phyloP scores from a whole-genome alignment of 1,284 basidiomycete species.

The Wallemia mellicola region DNA sequence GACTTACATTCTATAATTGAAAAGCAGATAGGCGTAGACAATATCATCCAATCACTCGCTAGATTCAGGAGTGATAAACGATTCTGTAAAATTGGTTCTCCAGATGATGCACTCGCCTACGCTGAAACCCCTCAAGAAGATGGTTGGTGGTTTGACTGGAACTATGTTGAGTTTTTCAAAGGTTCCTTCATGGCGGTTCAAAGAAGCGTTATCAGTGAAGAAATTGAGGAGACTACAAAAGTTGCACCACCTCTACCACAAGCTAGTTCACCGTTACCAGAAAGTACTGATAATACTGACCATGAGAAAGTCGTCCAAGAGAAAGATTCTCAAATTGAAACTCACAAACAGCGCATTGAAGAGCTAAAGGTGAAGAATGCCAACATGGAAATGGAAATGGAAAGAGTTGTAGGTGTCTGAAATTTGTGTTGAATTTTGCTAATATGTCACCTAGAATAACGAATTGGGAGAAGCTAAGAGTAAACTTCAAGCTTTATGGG shows the following conservation, averaged over 20 bases:
- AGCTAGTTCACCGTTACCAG: too few relatives aligned
- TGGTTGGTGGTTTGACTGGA: constrained; percentile 96
- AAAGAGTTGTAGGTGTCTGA: not conserved
- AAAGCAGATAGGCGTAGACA: not conserved
- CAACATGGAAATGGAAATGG: not conserved
- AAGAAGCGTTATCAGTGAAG: not conserved
- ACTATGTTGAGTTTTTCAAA: constrained; percentile 97
- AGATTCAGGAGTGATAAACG: not conserved
- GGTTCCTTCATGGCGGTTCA: constrained; percentile 11
- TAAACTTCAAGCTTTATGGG: not conserved
- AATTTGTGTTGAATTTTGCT: not conserved
- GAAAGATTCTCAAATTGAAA: not conserved
- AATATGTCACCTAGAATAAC: not conserved
- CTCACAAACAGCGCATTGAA: not conserved
- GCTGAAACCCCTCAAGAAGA: constrained; percentile 20
- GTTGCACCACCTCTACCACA: not conserved
- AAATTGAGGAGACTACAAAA: not conserved
- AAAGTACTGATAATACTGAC: too few relatives aligned
- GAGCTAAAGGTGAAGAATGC: not conserved
- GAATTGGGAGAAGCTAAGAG: not conserved
- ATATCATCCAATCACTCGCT: not conserved
- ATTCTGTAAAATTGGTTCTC: not conserved
- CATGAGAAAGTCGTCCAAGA: not conserved
- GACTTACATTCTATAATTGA: not conserved
- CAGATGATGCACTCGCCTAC: not conserved